Evolutionary conservation across 139 green algal species (phyloP).

Genomic region (Volvox reticuliferus): DNA sequence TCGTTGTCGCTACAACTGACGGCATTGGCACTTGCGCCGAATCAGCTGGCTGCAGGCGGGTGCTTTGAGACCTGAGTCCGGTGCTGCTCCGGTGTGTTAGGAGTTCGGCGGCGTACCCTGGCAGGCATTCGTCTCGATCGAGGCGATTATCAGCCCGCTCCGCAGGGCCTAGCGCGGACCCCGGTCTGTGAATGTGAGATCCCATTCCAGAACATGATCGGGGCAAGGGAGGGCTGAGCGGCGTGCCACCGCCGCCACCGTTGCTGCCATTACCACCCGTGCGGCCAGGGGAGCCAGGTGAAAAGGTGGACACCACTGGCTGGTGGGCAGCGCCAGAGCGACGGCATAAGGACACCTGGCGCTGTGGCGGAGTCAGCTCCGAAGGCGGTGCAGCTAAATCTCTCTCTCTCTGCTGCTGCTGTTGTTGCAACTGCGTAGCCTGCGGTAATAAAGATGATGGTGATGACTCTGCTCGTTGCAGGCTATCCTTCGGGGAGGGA

Average conservation of each 20-base stretch:
- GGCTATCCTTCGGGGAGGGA: neutral
- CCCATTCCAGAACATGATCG: neutral
- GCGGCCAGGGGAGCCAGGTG: neutral
- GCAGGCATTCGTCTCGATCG: neutral
- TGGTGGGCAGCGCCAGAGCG: neutral
- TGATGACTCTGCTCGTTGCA: neutral
- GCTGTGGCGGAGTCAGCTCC: neutral
- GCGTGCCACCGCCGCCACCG: neutral
- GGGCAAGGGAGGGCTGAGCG: neutral
- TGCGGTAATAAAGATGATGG: neutral
- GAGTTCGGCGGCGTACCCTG: neutral
- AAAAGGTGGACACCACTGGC: neutral
- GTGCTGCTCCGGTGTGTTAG: neutral
- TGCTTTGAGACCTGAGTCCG: neutral
- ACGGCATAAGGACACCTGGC: neutral
- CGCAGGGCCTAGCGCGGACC: neutral
- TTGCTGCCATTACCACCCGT: too few relatives aligned
- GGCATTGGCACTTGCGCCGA: neutral
- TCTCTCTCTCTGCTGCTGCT: neutral
- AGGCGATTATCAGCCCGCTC: too few relatives aligned
- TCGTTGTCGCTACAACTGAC: neutral
- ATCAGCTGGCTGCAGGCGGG: neutral
- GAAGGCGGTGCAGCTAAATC: neutral
- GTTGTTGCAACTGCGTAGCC: neutral
- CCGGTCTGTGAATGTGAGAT: neutral